Evolutionary conservation across 2,329 filamentous ascomycete species (phyloP), one percentile per base, ranked within the genome.

Genomic region (Verticillium nonalfalfae): DNA sequence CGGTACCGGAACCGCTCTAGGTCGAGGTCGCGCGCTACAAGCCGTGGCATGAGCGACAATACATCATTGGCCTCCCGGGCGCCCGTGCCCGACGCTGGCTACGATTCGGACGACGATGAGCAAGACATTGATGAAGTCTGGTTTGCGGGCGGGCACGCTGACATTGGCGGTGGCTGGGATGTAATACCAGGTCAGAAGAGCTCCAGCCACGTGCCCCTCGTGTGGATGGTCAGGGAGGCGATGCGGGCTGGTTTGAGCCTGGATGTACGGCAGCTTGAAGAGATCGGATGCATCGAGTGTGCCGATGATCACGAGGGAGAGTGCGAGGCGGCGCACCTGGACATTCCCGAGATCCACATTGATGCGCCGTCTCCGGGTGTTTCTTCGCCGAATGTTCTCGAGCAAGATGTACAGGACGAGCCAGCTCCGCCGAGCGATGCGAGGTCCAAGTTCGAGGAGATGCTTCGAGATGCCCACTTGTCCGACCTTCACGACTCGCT

Each of bases 81-180:
- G 3, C 64, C 64, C 10, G 57, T 69, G 0, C 70, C 68, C 18
- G 70, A 72, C 4, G 59, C 63, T n/a, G 76, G 78, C 0, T 76
- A 79, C 6, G 77, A 77, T 7, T 78, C 77, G 0, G 76, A 80
- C 9, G 78, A 79, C 2, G 75, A 73, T 0, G 78, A 81, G 1
- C 90, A 93, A 68, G 89, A 94, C 66, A 89, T 94, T 57, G 84
- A 90, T 62, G 91, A 95, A 68, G 83, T 94, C 1, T 91, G 89
- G 88, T 95, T 95, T 68, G 81, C 90, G 0, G 91, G 91, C 9
- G 87, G 88, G 11, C 91, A 96, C 65, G 90, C 85, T 1, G 90
- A 94, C 64, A 86, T 93, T 35, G 90, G 90, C 1, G 90, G 90
- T 10, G 90, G 90, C 0, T 93, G 90, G 90, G 83, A 84, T 58